Conservation (phyloP, 129 eudicot genomes). For the Scalesia atractyloides region DNA sequence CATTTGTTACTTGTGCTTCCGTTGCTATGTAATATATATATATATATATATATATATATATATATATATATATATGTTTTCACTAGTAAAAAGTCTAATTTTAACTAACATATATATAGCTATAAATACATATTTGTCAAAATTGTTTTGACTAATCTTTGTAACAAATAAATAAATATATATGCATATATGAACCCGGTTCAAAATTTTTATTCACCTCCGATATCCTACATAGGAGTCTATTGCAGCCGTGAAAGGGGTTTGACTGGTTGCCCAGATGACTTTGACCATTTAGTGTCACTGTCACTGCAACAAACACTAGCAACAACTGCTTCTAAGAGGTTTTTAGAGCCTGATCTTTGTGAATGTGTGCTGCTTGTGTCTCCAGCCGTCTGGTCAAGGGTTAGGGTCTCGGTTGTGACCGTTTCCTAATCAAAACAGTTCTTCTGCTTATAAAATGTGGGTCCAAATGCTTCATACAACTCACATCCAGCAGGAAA, state of each 20-base stretch:
- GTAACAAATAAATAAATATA: too few species aligned
- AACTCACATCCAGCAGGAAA: slow-evolving; percentile 74
- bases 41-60: too few species aligned
- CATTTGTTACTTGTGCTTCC: too few species aligned
- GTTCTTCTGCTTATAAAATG: not conserved
- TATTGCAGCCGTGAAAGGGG: slow-evolving; percentile 42
- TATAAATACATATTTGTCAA: too few species aligned
- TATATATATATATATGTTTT: too few species aligned
- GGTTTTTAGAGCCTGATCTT: slow-evolving; percentile 56
- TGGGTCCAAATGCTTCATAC: slow-evolving; percentile 79
- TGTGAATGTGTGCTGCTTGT: slow-evolving; percentile 30
- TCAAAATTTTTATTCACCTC: too few species aligned
- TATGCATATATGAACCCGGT: too few species aligned
- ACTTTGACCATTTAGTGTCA: slow-evolving; percentile 32
- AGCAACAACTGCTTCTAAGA: slow-evolving; percentile 83
- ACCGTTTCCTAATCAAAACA: slow-evolving; percentile 37
- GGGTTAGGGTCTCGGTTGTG: slow-evolving; percentile 35
- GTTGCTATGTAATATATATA: too few species aligned
- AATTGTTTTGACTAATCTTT: too few species aligned
- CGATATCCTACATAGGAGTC: too few species aligned
- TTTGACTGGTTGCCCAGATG: slow-evolving; percentile 40
- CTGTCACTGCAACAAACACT: slow-evolving; percentile 50
- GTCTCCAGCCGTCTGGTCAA: slow-evolving; percentile 44
- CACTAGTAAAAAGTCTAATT: too few species aligned
- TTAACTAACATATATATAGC: too few species aligned